phyloP scores from a whole-genome alignment of 169 alveolate genomes.

The Babesia caballi region DNA sequence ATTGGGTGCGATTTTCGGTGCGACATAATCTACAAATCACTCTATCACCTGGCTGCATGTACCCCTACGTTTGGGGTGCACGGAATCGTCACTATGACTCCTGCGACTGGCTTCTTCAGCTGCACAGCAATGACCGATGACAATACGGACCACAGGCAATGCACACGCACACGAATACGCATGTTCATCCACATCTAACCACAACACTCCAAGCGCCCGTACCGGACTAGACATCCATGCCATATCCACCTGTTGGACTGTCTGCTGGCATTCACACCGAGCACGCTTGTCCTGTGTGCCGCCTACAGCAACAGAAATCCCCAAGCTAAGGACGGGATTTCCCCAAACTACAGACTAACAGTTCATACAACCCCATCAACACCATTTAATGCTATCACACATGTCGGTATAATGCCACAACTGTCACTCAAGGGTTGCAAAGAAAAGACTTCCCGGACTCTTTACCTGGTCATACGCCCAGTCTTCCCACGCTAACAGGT shows the following conservation, averaged over 20 bases:
- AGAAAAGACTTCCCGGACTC: background rate
- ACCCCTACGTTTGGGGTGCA: background rate
- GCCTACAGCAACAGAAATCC: background rate
- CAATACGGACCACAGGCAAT: too few species aligned
- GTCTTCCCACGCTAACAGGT: constrained; percentile 14
- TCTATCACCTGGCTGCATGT: background rate
- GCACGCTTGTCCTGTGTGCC: background rate
- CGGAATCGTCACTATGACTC: constrained; percentile 14
- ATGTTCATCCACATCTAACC: background rate
- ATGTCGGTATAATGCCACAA: background rate
- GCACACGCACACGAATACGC: too few species aligned
- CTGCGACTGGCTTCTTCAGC: constrained; percentile 13
- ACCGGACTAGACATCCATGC: background rate
- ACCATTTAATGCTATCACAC: background rate
- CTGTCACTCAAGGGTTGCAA: background rate
- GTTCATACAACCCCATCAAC: background rate
- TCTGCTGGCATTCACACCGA: background rate
- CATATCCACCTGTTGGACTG: background rate
- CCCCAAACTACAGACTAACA: background rate
- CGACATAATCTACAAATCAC: background rate
- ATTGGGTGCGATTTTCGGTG: background rate
- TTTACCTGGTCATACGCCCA: constrained; percentile 28
- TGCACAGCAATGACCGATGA: too few species aligned
- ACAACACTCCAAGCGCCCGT: background rate
- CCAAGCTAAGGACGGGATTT: background rate